Conservation (phyloP, 768 basidiomycete species). For the Crassisporium funariophilum region DNA sequence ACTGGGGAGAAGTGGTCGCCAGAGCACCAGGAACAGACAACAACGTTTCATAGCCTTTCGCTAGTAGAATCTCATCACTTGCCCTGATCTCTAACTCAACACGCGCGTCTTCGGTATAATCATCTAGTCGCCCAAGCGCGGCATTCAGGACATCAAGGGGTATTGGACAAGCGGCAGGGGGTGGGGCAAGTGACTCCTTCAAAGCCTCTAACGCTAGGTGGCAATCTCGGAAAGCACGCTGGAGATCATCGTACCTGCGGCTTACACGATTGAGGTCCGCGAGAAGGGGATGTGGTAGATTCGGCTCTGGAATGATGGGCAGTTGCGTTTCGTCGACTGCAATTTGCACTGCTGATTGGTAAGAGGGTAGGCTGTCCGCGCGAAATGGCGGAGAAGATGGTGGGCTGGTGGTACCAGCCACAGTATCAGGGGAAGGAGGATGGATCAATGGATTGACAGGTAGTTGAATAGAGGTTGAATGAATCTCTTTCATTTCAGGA, state of each 20-base stretch:
- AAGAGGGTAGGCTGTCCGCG: neutral
- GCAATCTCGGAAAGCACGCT: conserved; percentile 69
- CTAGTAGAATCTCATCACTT: conserved; percentile 69
- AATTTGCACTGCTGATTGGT: neutral
- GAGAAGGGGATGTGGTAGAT: conserved; percentile 40
- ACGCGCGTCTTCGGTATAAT: conserved; percentile 76
- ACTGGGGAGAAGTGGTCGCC: neutral
- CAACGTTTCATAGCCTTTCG: conserved; percentile 69
- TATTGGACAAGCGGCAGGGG: conserved; percentile 21
- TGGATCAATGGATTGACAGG: too few species aligned
- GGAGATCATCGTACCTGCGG: conserved; percentile 61
- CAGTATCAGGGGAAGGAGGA: too few species aligned
- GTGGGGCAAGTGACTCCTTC: conserved; percentile 33
- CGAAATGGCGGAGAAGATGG: neutral
- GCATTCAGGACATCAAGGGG: conserved; percentile 43
- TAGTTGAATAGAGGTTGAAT: too few species aligned
- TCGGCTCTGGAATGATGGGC: neutral
- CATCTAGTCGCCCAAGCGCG: conserved; percentile 64
- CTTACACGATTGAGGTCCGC: conserved; percentile 43
- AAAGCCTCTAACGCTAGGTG: conserved; percentile 66
- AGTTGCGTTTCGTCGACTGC: too few species aligned
- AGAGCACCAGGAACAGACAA: conserved; percentile 58
- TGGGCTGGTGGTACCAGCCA: too few species aligned
- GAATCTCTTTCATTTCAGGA: too few species aligned
- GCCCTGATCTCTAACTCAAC: conserved; percentile 83